Evolutionary conservation across 192 early-diverging fungal genomes (phyloP).

Genomic region (Umbelopsis sp.): DNA sequence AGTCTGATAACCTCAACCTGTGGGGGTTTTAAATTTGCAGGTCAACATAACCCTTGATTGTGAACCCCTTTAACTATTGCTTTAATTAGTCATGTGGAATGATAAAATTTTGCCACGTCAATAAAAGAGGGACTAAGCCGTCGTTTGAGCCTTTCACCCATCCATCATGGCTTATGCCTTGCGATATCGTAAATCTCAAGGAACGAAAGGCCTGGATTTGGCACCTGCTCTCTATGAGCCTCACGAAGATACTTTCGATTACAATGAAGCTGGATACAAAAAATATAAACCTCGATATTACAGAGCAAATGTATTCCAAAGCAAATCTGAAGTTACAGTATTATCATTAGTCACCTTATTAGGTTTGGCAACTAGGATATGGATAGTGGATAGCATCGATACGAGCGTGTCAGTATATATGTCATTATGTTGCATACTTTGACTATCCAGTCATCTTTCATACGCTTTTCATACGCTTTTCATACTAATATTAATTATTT

Average conservation of each 20-base stretch:
- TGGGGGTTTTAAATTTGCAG: too few species aligned
- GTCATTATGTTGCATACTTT: neutral
- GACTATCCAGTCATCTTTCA: too few species aligned
- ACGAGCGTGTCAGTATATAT: constrained; percentile 15
- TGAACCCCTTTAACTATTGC: too few species aligned
- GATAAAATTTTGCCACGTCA: too few species aligned
- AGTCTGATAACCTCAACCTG: too few species aligned
- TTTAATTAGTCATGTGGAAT: too few species aligned
- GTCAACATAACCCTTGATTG: too few species aligned
- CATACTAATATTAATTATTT: neutral
- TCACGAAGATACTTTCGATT: neutral
- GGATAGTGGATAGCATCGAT: neutral
- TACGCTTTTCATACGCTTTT: neutral
- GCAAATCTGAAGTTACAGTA: neutral
- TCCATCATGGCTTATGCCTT: neutral
- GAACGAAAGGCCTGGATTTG: neutral
- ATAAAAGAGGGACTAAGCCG: neutral
- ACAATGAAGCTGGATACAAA: neutral
- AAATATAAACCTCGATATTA: neutral
- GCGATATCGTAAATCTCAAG: constrained; percentile 7
- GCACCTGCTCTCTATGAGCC: constrained; percentile 1
- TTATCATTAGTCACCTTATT: neutral
- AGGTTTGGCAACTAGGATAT: neutral
- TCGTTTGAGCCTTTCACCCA: too few species aligned
- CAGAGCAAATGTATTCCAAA: neutral